Conservation (phyloP, 768 basidiomycete genomes). For the Termitomyces sp. region DNA sequence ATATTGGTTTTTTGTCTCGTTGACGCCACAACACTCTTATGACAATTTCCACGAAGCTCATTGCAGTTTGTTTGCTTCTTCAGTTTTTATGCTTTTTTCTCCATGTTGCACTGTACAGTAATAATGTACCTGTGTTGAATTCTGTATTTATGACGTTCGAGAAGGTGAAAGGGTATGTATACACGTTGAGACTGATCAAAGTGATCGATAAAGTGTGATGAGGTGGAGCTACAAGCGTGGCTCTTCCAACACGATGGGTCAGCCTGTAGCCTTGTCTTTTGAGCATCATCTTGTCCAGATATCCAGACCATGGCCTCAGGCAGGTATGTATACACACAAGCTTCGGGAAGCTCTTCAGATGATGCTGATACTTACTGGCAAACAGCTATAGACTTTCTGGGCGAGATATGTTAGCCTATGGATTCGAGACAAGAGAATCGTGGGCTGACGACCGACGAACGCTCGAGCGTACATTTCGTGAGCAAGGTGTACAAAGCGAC, state of each 20-base stretch:
- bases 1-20: not conserved
- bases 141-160: not conserved
- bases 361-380: not conserved
- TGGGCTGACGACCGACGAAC: constrained; percentile 29
- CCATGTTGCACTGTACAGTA: not conserved
- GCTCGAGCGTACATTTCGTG: constrained; percentile 23
- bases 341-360: not conserved
- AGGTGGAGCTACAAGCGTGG: not conserved
- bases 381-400: constrained; percentile 14
- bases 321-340: not conserved
- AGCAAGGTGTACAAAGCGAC: constrained; percentile 4
- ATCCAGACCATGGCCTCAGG: not conserved
- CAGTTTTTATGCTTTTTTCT: not conserved
- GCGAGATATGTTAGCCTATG: constrained; percentile 27
- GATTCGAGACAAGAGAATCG: constrained; percentile 25
- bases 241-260: not conserved
- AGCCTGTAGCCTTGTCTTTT: no score
- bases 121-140: not conserved
- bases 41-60: not conserved
- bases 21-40: not conserved
- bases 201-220: not conserved
- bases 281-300: not conserved
- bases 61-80: not conserved
- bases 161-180: not conserved
- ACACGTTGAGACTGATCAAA: not conserved